phyloP scores from a whole-genome alignment of 1,284 basidiomycete species.

The Fomitopsis schrenkii region DNA sequence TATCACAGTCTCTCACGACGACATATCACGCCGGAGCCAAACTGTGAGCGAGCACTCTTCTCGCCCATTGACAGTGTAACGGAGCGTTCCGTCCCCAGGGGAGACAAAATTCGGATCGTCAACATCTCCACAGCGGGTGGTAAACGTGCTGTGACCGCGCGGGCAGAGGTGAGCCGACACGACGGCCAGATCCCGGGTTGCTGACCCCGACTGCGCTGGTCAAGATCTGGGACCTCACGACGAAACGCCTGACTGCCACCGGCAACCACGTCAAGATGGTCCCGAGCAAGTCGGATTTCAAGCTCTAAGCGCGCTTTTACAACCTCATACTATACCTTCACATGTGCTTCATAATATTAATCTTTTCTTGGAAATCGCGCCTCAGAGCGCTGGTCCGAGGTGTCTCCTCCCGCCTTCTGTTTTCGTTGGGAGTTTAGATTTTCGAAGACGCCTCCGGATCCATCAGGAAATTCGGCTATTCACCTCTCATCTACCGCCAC shows the following conservation, averaged over 20 bases:
- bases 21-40: conserved; percentile 3
- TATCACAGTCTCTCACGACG: conserved; percentile 7
- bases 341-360: neutral
- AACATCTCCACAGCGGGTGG: neutral
- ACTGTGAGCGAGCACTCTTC: conserved; percentile 14
- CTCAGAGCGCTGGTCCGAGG: too few species aligned
- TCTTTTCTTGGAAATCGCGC: too few species aligned
- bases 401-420: too few species aligned
- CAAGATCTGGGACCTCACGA: neutral
- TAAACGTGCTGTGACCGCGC: neutral
- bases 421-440: too few species aligned
- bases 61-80: neutral
- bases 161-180: neutral
- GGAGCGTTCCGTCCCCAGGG: neutral
- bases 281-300: neutral
- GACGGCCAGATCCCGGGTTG: neutral
- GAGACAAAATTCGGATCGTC: neutral
- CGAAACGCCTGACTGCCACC: neutral
- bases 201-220: neutral
- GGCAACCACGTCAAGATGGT: neutral
- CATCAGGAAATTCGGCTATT: too few species aligned
- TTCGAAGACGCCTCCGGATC: too few species aligned
- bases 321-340: neutral
- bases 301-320: neutral
- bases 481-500: too few species aligned